Evolutionary conservation across 2,329 filamentous ascomycete species (phyloP), one percentile per base, ranked within the genome.

Genomic region (Aureobasidium sp.): DNA sequence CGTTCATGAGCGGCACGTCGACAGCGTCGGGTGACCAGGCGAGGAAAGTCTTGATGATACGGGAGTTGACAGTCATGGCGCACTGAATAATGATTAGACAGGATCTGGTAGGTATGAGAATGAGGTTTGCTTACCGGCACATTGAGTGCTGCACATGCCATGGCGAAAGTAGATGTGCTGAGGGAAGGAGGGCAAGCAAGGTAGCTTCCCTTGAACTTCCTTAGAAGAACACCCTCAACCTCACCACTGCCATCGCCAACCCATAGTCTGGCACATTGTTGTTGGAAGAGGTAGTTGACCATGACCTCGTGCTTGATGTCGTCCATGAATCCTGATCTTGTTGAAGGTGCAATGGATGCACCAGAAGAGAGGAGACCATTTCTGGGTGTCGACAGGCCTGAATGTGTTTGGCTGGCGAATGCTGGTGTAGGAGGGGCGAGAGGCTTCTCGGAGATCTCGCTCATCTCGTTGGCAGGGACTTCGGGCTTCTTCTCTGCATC

Each of bases 261-360:
- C 89, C 89, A 91, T 37, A 90, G 79, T 64, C 85, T 83, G 13
- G 83, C 82, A 69, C 87, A 90, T 74, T 91, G 88, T 71, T 91
- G 87, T 72, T 91, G 88, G 73, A 90, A 90, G 30, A 92, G 78
- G 71, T 90, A 90, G 74, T 89, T 91, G 63, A 89, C 87, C 88
- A 91, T 91, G 64, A 91, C 86, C 73, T 91, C 88, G 69, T 90
- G 86, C 73, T 88, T 89, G 74, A 90, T 88, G 65, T 89, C 87
- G 63, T 89, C 86, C 11, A 88, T 73, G 63, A 87, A 64, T 1
- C 52, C 57, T 21, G 63, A 62, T 47, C 60, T 63, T 10, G 53
- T 29, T 10, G 66, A 68, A 13, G 62, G 61, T 41, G 65, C 53
- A 27, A 82, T 70, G 0, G 83, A 86, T 66, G 78, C 77, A 54